Base-by-base conservation (phyloP, 441 rosid species). In the Populus hybrid region DNA sequence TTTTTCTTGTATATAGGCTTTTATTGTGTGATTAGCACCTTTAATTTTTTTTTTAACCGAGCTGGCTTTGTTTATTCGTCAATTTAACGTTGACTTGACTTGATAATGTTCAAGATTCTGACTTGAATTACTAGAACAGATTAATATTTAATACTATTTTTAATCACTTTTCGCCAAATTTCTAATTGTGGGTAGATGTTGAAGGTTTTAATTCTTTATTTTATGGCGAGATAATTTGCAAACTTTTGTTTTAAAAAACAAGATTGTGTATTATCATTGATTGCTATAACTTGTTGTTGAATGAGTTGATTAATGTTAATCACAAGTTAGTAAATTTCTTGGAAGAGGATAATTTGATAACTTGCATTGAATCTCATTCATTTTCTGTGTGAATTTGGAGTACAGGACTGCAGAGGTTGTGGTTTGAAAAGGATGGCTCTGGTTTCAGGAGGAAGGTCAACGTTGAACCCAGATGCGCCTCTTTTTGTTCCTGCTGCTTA, bases 401-500 rank as follows among this genome's bases (percentile, higher is more conserved):
- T 35, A 35, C 7, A 35, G 36, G 7, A 35, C 36, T 35, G 36
- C 36, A 35, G 36, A 35, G 36, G 7, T 35, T 35, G 36, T 35
- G 36, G 36, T 35, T 35, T 35, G 36, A 5, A 35, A 70, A 87
- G 31, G 71, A 93, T 91, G 98, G 95, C 97, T 45, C 85, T 91
- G 56, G 95, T 93, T 74, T 87, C 94, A 69, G 90, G 90, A 83
- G 85, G 94, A 84, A 83, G 89, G 71, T 93, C 98, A 8, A 87
- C 88, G 1, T 78, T 95, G 85, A 93, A 95, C 84, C 99, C 99
- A 0, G 81, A 95, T 77, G 99, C 99, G 21, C 95, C 99, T 1
- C 87, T 92, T 0, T 93, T 92, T 80, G 23, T 95, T n/a, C 99
- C 99, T 1, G 94, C 94, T 38, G 95, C 97, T 56, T 85, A 87